phyloP scores from a whole-genome alignment of 2,329 filamentous ascomycete genomes.

The Arthroderma sp. region DNA sequence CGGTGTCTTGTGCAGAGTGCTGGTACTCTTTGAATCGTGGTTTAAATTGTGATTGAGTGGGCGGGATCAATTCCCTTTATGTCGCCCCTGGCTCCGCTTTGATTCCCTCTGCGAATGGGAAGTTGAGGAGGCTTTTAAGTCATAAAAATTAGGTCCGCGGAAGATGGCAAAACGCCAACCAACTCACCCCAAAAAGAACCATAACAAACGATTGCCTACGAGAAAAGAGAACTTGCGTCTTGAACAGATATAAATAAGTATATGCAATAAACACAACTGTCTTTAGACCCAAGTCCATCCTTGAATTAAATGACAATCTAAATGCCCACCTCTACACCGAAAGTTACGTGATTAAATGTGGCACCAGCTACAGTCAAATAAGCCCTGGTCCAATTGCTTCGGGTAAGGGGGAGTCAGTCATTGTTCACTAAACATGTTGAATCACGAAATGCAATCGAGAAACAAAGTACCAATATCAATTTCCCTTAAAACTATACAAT shows the following conservation, averaged over 20 bases:
- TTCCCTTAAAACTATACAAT: constrained; percentile 2
- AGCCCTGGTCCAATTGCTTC: not conserved
- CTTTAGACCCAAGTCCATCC: no score
- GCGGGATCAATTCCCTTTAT: not conserved
- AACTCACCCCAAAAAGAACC: not conserved
- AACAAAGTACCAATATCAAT: not conserved
- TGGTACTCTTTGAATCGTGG: no score
- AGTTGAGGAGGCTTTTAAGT: not conserved
- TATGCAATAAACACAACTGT: no score
- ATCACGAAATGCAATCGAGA: not conserved
- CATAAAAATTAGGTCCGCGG: not conserved
- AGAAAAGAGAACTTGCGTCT: no score
- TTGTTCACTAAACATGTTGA: not conserved
- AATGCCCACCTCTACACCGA: not conserved
- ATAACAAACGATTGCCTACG: no score
- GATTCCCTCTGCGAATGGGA: not conserved
- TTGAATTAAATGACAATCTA: no score
- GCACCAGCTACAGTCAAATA: no score
- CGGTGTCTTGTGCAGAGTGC: not conserved
- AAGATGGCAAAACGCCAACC: not conserved
- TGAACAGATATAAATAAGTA: no score
- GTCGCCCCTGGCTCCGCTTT: not conserved
- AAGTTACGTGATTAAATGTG: not conserved
- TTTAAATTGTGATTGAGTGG: not conserved
- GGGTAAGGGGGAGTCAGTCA: not conserved